A percentile compares a stretch with the other conserved stretches of the same genome.
Conservation (phyloP, 164 flowering plant genomes). For the Kingdonia uniflora region DNA sequence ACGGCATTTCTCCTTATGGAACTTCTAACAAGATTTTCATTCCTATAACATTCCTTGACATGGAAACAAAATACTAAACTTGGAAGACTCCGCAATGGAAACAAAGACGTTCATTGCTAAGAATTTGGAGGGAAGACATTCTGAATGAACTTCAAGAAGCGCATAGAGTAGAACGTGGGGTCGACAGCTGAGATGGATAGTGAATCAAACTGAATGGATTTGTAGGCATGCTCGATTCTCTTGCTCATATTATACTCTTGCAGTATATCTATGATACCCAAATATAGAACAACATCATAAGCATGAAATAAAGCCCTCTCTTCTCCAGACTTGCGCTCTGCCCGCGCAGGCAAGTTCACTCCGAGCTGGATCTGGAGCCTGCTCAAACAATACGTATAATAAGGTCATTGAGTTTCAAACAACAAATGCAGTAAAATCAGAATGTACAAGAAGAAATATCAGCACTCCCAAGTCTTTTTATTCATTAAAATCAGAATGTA, state of each 20-base stretch:
- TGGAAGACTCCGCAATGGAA: not conserved
- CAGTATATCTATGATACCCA: constrained; percentile 90
- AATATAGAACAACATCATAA: constrained; percentile 79
- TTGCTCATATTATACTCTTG: constrained; percentile 89
- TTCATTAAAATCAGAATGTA: no score
- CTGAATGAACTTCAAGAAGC: constrained; percentile 70
- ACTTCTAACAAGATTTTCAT: no score
- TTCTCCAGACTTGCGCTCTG: constrained; percentile 55
- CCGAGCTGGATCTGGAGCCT: constrained; percentile 97
- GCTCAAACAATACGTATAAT: constrained; percentile 10
- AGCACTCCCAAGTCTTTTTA: no score
- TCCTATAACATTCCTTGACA: constrained; percentile 1
- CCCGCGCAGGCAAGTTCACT: constrained; percentile 99
- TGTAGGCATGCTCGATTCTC: constrained; percentile 90
- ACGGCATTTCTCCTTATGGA: not conserved
- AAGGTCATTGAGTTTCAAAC: no score
- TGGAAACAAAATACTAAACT: constrained; percentile 12
- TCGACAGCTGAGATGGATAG: constrained; percentile 96
- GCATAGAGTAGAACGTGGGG: constrained; percentile 71
- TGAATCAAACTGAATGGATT: constrained; percentile 86
- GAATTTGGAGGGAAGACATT: constrained; percentile 67
- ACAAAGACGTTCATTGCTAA: constrained; percentile 6
- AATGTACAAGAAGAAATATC: no score
- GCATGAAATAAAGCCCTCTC: constrained; percentile 43
- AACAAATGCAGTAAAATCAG: no score